phyloP scores from a whole-genome alignment of 495 filamentous ascomycete species.

The Talaromyces borbonicus region DNA sequence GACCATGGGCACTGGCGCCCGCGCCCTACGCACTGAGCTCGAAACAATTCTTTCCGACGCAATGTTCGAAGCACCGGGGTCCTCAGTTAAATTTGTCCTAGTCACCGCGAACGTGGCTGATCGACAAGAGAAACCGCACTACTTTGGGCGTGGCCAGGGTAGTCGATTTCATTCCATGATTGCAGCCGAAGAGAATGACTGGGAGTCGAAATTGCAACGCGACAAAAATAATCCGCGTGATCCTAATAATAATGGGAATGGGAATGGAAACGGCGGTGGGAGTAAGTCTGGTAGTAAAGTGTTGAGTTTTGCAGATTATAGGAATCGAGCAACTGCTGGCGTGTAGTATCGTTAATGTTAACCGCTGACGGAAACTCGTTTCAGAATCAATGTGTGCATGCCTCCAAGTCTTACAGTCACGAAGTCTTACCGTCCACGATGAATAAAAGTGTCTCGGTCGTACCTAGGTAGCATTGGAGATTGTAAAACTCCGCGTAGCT shows the following conservation, averaged over 20 bases:
- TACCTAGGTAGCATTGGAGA: too few species aligned
- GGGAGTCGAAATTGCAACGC: conserved; percentile 37
- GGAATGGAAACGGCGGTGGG: background rate
- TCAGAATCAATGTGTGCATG: too few species aligned
- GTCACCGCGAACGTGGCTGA: conserved; percentile 67
- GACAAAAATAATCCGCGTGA: conserved; percentile 26
- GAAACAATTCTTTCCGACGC: conserved; percentile 77
- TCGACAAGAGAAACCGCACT: conserved; percentile 50
- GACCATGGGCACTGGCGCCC: conserved; percentile 74
- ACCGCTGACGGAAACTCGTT: conserved; percentile 10
- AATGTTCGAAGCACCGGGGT: conserved; percentile 85
- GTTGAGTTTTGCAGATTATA: conserved; percentile 48
- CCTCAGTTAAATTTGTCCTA: conserved; percentile 57
- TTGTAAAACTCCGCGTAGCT: too few species aligned
- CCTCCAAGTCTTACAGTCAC: too few species aligned
- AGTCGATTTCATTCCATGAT: conserved; percentile 49
- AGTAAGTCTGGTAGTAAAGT: conserved; percentile 9
- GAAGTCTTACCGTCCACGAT: too few species aligned
- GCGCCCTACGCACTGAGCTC: conserved; percentile 80
- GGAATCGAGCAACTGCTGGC: conserved; percentile 24
- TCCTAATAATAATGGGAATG: conserved; percentile 13
- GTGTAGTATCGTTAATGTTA: too few species aligned
- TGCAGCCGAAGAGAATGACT: conserved; percentile 52
- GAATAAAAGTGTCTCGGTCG: too few species aligned
- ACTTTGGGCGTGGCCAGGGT: conserved; percentile 52